Conservation (phyloP, 352 stramenopile genomes). For the Phytophthora citrophthora region DNA sequence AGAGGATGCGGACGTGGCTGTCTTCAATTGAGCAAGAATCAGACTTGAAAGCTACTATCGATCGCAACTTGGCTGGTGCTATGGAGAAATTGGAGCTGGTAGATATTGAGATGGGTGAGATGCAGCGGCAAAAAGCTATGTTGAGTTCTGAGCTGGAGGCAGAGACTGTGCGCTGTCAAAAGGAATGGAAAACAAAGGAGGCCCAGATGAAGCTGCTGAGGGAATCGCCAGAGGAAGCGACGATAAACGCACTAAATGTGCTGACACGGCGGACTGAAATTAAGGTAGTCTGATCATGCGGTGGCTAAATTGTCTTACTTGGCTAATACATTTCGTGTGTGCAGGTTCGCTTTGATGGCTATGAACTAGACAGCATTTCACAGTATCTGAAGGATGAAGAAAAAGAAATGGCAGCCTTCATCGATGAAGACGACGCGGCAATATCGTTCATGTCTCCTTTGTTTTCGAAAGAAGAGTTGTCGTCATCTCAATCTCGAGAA, state of each 20-base stretch:
- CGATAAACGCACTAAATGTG: constrained; percentile 51
- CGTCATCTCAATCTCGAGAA: constrained; percentile 24
- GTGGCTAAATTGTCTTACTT: neutral
- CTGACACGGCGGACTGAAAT: constrained; percentile 56
- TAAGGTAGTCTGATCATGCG: constrained; percentile 42
- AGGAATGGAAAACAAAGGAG: constrained; percentile 50
- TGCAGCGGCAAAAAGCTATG: constrained; percentile 26
- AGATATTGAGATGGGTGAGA: constrained; percentile 35
- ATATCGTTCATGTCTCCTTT: constrained; percentile 47
- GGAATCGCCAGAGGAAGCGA: constrained; percentile 33
- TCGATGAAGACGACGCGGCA: constrained; percentile 38
- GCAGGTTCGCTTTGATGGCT: constrained; percentile 48
- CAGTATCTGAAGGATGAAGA: constrained; percentile 46
- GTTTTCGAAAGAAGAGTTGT: constrained; percentile 42
- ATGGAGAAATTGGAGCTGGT: constrained; percentile 40
- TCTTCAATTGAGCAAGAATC: constrained; percentile 6
- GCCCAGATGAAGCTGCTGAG: constrained; percentile 46
- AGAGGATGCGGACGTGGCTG: constrained; percentile 53
- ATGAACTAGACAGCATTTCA: constrained; percentile 43
- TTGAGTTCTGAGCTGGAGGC: constrained; percentile 18
- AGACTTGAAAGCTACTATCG: constrained; percentile 9
- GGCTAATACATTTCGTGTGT: constrained; percentile 11
- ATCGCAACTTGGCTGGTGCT: constrained; percentile 27
- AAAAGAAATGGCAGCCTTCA: constrained; percentile 38
- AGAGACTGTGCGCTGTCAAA: constrained; percentile 30